Conservation (phyloP, 257 asterid species). For the Rehmannia glutinosa region DNA sequence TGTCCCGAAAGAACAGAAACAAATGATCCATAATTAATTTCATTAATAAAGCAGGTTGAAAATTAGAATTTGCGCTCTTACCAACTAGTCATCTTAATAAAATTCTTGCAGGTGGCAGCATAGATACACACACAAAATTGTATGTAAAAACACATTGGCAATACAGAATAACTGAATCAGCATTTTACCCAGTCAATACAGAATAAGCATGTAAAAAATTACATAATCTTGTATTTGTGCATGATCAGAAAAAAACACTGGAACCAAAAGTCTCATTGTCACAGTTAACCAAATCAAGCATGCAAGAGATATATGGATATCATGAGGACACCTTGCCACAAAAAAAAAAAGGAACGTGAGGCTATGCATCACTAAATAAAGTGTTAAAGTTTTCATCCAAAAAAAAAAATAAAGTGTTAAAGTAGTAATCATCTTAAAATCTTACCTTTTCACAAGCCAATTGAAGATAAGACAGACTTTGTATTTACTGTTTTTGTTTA, state of each 20-base stretch:
- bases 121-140: not conserved
- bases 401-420: too few species aligned
- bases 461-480: not conserved
- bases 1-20: not conserved
- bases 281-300: slow-evolving; percentile 5
- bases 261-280: not conserved
- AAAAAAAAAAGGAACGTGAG: not conserved
- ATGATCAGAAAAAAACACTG: not conserved
- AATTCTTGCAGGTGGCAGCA: not conserved
- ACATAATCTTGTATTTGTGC: not conserved
- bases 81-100: not conserved
- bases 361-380: not conserved
- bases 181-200: not conserved
- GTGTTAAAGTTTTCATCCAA: not conserved
- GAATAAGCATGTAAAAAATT: slow-evolving; percentile 2
- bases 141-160: not conserved
- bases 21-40: not conserved
- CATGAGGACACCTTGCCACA: not conserved
- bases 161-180: not conserved
- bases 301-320: not conserved
- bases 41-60: not conserved
- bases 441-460: slow-evolving; percentile 1
- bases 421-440: not conserved
- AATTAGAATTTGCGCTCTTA: not conserved
- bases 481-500: not conserved